Evolutionary conservation across 768 basidiomycete species (phyloP), one percentile per base, ranked within the genome.

Genomic region (Sporobolomyces phaffii): DNA sequence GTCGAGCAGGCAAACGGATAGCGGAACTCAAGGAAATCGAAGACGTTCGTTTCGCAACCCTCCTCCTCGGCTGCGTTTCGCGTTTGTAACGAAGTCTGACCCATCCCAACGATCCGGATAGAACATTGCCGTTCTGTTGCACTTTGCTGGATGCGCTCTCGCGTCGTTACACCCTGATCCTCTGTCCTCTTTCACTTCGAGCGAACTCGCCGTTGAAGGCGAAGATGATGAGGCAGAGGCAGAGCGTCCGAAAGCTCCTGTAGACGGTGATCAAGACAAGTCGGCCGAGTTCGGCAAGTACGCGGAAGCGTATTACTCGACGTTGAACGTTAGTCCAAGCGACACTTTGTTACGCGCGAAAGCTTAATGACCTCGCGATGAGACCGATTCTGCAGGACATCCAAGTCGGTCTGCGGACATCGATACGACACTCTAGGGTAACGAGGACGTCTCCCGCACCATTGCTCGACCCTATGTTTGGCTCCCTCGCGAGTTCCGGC

Each of bases 81-180:
- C n/a, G n/a, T n/a, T n/a, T n/a, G n/a, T n/a, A n/a, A n/a, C n/a
- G n/a, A n/a, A n/a, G n/a, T n/a, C n/a, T n/a, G n/a, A 17, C 2
- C 24, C 2, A 2, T 26, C 26, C 28, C 26, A 20, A 33, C 47
- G 31, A n/a, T 10, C 3, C 7, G 11, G 5, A 5, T 56, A 70
- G 69, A 63, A 64, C 58, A 48, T 70, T 26, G 64, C 69, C 41
- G 64, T 59, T 0, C 36, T 70, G 9, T 41, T 70, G 1, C 69
- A 70, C 41, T 66, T 70, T 34, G 69, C 69, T 8, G 69, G 69
- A 36, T 70, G 69, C 24, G 60, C 69, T 13, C 64, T 70, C 52
- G 69, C 69, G 20, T 56, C 65, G 0, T 51, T 70, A 1, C 69
- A 70, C 26, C 64, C 69, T 18, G 69, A 70, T 22, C 69, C 69